Percentiles rank a stretch among this genome's conserved stretches.
Evolutionary conservation across 306 rosid species (phyloP).

Genomic region (Quercus ilex): DNA sequence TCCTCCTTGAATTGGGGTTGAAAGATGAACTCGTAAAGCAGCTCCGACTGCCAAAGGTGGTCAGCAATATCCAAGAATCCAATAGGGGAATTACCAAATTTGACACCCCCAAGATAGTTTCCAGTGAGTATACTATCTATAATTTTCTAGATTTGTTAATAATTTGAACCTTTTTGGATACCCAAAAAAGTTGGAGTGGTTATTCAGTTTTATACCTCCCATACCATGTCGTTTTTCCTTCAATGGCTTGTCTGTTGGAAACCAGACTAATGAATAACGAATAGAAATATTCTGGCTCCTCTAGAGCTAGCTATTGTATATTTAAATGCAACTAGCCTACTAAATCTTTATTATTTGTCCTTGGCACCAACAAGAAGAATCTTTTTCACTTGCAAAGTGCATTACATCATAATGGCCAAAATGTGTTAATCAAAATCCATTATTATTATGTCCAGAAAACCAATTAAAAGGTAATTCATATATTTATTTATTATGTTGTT

Average conservation of each 20-base stretch:
- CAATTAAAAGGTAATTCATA: too few species aligned
- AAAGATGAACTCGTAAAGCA: slow-evolving; percentile 70
- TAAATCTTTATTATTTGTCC: neutral
- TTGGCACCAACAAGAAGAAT: too few species aligned
- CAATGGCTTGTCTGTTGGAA: neutral
- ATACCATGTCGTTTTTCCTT: neutral
- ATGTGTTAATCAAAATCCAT: too few species aligned
- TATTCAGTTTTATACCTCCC: neutral
- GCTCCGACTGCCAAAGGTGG: slow-evolving; percentile 54
- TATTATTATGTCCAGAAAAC: neutral
- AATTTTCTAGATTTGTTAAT: neutral
- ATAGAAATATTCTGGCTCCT: neutral
- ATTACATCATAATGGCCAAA: neutral
- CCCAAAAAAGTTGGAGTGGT: neutral
- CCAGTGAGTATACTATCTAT: slow-evolving; percentile 55
- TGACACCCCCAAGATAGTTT: slow-evolving; percentile 72
- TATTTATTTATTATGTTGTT: too few species aligned
- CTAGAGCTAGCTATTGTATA: neutral
- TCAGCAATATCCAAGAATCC: slow-evolving; percentile 54
- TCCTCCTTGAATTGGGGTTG: slow-evolving; percentile 56
- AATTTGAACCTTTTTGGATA: neutral
- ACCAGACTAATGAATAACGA: neutral
- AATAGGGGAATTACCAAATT: slow-evolving; percentile 66
- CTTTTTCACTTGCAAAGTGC: too few species aligned
- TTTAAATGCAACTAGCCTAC: neutral